Base-by-base conservation (phyloP, 352 stramenopile species). In the Pythium periplocum region DNA sequence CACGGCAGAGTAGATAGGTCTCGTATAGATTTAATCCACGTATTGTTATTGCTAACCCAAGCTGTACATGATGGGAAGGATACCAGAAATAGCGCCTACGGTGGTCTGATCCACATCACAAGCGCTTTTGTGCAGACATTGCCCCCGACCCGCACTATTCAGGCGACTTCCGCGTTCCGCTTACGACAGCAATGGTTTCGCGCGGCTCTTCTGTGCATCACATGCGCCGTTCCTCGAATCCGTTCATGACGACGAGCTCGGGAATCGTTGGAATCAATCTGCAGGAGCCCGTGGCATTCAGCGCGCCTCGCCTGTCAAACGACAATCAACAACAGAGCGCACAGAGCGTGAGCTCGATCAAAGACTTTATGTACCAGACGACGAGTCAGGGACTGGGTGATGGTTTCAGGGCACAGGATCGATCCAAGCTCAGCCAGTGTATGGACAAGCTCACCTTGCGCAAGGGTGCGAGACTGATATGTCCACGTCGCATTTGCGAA, bases 201-300 rank as follows among this genome's bases (percentile, higher is more conserved):
- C 71, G 82, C 54, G 82, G 82, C 31, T 87, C 82, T 9, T 77
- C 73, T 8, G 72, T 93, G 59, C 78, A 88, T 59, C 73, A 93
- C 64, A 77, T 62, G 17, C 75, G 78, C 6, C 75, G 75, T 11
- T 86, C 75, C 45, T 73, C 75, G 36, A 93, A 89, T 45, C 79
- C 79, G 62, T 93, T 92, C 64, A 90, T 92, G 73, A 86, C 78
- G n/a, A 92, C 82, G 43, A 90, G 77, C 63, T 90, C 79, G 8
- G 75, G 75, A n/a, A 87, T 89, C 51, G 74, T 93, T 5, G 82
- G 82, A 34, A 93, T 90, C 57, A 83, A 90, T 55, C 50, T 93
- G 10, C 47, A 73, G 11, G 78, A 93, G 61, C 79, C 79, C 4
- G 72, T 83, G 37, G 62, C 68, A 4, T 92, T 88, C 34, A 67